A percentile compares a stretch with the other conserved stretches of the same genome.
phyloP scores from a whole-genome alignment of 1,284 basidiomycete genomes.

The Leccinum variabile region DNA sequence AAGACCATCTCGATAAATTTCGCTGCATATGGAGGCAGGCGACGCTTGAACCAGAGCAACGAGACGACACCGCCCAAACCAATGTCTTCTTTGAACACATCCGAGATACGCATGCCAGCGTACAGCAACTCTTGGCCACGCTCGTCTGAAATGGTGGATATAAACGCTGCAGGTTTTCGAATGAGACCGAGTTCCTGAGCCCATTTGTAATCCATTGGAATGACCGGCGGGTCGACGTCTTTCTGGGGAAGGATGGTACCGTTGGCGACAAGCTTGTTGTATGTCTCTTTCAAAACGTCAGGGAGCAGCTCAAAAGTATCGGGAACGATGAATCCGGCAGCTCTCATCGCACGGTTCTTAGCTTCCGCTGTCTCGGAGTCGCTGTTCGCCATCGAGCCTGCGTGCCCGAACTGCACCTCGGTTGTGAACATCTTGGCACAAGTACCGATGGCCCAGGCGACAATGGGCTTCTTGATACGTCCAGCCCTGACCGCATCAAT shows the following conservation, averaged over 20 bases:
- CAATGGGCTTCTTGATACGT: constrained; percentile 95
- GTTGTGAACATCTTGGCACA: constrained; percentile 99
- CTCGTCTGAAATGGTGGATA: constrained; percentile 99
- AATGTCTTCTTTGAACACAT: constrained; percentile 98
- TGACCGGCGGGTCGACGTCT: constrained; percentile 91
- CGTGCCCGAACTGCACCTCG: constrained; percentile 99
- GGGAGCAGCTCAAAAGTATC: constrained; percentile 98
- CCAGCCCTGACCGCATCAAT: constrained; percentile 97
- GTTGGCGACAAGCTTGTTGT: constrained; percentile 76
- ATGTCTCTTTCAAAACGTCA: constrained; percentile 79
- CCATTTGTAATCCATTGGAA: constrained; percentile 99
- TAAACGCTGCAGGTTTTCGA: constrained; percentile 98
- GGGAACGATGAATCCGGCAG: constrained; percentile 94
- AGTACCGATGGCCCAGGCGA: constrained; percentile 99
- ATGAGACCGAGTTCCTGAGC: constrained; percentile 98
- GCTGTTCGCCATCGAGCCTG: constrained; percentile 97
- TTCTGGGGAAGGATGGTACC: constrained; percentile 73
- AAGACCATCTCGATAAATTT: constrained; percentile 99
- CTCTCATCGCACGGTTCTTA: constrained; percentile 96
- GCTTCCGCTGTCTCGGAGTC: constrained; percentile 96
- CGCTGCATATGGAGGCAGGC: constrained; percentile 80
- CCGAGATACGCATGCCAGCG: constrained; percentile 98
- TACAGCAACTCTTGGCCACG: constrained; percentile 98
- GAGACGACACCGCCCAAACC: constrained; percentile 97
- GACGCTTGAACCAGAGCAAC: constrained; percentile 97